Conservation (phyloP, 2,329 filamentous ascomycete species). For the Cladosporium phlei region DNA sequence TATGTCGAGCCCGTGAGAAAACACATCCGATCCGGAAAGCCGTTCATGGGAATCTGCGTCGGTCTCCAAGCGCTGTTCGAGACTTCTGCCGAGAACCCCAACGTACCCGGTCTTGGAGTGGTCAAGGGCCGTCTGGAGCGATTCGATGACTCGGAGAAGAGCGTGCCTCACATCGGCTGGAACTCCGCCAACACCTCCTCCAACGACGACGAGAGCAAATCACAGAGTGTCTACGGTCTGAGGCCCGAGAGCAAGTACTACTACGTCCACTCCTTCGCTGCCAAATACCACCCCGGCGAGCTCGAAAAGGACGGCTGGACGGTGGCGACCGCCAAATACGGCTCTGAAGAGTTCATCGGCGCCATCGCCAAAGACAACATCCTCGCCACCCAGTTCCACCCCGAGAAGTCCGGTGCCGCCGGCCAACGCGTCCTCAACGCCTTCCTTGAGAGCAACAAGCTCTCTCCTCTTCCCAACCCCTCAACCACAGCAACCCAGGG, state of each 20-base stretch:
- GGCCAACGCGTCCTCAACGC: conserved; percentile 78
- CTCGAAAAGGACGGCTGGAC: conserved; percentile 82
- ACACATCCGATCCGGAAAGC: conserved; percentile 86
- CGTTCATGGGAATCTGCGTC: conserved; percentile 97
- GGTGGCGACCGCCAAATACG: conserved; percentile 86
- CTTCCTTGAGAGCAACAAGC: conserved; percentile 71
- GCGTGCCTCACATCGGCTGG: conserved; percentile 99
- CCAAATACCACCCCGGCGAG: conserved; percentile 66
- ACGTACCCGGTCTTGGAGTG: conserved; percentile 68
- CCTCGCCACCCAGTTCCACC: conserved; percentile 92
- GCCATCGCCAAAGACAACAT: conserved; percentile 82
- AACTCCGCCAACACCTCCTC: conserved; percentile 71
- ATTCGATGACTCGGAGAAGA: conserved; percentile 73
- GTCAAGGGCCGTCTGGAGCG: conserved; percentile 67
- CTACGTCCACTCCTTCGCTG: conserved; percentile 94
- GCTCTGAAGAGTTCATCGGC: conserved; percentile 83
- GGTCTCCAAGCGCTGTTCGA: conserved; percentile 87
- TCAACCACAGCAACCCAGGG: conserved; percentile 44
- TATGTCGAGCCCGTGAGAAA: conserved; percentile 77
- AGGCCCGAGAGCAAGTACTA: conserved; percentile 88
- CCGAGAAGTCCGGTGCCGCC: conserved; percentile 90
- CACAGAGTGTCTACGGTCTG: conserved; percentile 69
- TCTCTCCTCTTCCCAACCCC: conserved; percentile 47
- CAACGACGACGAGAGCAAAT: conserved; percentile 35
- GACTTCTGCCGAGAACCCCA: conserved; percentile 72